Evolutionary conservation across 768 basidiomycete species (phyloP), one percentile per base, ranked within the genome.

Genomic region (Terana coerulea): DNA sequence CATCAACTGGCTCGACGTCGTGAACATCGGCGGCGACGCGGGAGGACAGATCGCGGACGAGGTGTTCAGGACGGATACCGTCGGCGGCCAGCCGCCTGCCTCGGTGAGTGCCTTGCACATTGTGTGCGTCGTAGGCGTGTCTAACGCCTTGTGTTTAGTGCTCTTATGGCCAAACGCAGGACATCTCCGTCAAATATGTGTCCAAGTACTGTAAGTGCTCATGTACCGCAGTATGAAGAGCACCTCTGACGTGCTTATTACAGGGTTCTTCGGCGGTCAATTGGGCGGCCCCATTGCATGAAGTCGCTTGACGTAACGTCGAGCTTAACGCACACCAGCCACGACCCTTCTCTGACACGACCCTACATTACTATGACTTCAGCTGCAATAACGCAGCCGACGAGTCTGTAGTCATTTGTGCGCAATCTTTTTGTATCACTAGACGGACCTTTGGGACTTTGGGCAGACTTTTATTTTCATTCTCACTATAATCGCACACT

Each of bases 1-100:
- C 47, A 64, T 75, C n/a, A 62, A 67, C 21, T 75, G 72, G 72
- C 61, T 69, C 33, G 56, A 66, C 29, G 59, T 70, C 17, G 59
- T 53, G 10, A 57, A 61, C 45, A 56, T 66, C 28, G 36, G 60
- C 48, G 66, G 66, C 22, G 47, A 51, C 14, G 44, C 30, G 5
- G 54, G 54, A 11, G 55, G 55, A 10, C 24, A 40, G 30, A 52
- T 66, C 21, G 65, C 66, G 31, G 53, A 58, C 47, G 58, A 58
- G 40, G 60, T 69, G 17, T 62, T 63, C 56, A 55, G 67, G 15
- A 59, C 61, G 41, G 58, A 63, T 39, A 65, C 67, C 5, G 52
- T 62, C 11, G 67, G 67, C 37, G 68, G 67, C 33, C 68, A 69
- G 53, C 67, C 67, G 1, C 68, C 67, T 11, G n/a, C 61, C 11